These are phyloP conservation scores for Saccharomycopsis sp. DNA, from an alignment of 805 yeast genomes.

Conservation along the genomic window DNA sequence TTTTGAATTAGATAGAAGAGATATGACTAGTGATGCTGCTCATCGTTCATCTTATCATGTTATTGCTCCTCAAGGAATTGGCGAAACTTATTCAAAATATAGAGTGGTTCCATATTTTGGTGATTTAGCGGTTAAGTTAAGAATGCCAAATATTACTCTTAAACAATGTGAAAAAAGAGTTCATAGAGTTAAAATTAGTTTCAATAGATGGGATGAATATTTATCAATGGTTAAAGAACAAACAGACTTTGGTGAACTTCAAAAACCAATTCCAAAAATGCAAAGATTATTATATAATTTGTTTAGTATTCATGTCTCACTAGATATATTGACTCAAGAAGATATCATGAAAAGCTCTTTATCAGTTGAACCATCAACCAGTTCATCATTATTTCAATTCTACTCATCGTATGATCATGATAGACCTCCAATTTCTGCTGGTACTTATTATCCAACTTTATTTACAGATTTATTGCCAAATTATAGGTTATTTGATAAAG, in stretches of 20 bases:
- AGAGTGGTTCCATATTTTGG: constrained; percentile 87
- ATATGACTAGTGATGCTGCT: constrained; percentile 45
- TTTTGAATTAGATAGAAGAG: constrained; percentile 74
- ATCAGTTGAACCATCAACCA: constrained; percentile 47
- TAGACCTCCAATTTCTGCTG: constrained; percentile 32
- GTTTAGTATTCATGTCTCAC: constrained; percentile 32
- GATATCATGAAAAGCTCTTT: constrained; percentile 57
- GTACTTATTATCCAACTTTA: constrained; percentile 54
- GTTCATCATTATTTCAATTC: constrained; percentile 11
- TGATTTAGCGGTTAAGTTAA: constrained; percentile 51
- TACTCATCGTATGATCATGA: constrained; percentile 5
- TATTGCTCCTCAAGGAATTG: constrained; percentile 82
- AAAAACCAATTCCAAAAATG: constrained; percentile 25
- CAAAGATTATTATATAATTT: constrained; percentile 34
- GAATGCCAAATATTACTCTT: constrained; percentile 24
- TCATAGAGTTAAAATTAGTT: constrained; percentile 58
- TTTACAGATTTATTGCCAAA: constrained; percentile 48
- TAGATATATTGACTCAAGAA: constrained; percentile 36
- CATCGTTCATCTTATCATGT: constrained; percentile 57
- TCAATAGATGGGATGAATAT: constrained; percentile 77
- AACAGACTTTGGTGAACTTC: constrained; percentile 23
- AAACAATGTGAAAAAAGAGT: constrained; percentile 55
- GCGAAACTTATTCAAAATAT: constrained; percentile 61
- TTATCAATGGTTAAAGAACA: constrained; percentile 38
- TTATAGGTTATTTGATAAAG: constrained; percentile 46